Evolutionary conservation across 441 rosid species (phyloP).

Genomic region (Arabidopsis hybrid): DNA sequence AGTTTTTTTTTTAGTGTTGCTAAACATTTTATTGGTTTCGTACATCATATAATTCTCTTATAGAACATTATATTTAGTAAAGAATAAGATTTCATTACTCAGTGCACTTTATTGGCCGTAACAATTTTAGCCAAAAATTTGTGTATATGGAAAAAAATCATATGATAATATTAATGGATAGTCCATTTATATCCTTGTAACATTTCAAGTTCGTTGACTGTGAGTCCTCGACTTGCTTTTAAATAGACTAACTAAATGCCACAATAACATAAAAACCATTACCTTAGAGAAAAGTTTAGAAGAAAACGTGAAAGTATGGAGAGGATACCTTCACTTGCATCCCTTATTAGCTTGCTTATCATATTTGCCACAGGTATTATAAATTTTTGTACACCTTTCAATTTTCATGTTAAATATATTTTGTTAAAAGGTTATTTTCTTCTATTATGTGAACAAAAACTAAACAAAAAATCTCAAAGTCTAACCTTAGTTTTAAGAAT

Average conservation of each 20-base stretch:
- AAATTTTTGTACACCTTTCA: not conserved
- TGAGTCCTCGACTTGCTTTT: not conserved
- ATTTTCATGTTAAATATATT: not conserved
- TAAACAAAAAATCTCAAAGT: too few relatives aligned
- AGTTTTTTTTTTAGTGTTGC: too few relatives aligned
- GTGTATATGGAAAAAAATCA: not conserved
- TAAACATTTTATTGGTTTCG: not conserved
- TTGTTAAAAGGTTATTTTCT: too few relatives aligned
- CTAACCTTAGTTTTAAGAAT: too few relatives aligned
- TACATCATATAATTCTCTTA: not conserved
- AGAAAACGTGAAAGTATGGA: slow-evolving; percentile 25
- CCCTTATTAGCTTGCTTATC: slow-evolving; percentile 11
- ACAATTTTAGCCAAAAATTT: not conserved
- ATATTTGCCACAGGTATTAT: slow-evolving; percentile 33
- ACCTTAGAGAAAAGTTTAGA: not conserved
- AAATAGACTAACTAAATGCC: not conserved
- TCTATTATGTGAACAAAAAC: too few relatives aligned
- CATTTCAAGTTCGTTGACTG: not conserved
- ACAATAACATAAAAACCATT: not conserved
- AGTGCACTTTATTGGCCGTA: not conserved
- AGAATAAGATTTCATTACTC: not conserved
- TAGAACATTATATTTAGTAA: not conserved
- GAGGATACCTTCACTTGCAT: slow-evolving; percentile 12
- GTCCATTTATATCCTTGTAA: not conserved
- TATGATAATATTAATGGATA: not conserved